A percentile compares a stretch with the other conserved stretches of the same genome.
phyloP scores from a whole-genome alignment of 768 basidiomycete species.

The Tulasnella sp. region DNA sequence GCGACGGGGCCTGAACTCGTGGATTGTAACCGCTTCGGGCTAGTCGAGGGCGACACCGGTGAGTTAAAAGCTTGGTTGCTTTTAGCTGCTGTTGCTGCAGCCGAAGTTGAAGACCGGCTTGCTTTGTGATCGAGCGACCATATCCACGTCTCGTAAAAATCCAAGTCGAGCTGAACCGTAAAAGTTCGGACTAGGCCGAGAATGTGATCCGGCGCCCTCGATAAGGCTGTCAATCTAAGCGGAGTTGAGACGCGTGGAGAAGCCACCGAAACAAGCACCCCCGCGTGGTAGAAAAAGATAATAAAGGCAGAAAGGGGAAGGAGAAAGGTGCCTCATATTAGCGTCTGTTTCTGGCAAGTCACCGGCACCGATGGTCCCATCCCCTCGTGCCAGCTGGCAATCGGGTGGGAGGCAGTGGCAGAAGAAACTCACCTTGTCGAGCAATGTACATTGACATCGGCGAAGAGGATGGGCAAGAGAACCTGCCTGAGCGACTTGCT shows the following conservation, averaged over 20 bases:
- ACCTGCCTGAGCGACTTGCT: conserved; percentile 9
- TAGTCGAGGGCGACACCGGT: not conserved
- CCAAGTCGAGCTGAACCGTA: conserved; percentile 17
- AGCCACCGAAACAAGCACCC: conserved; percentile 11
- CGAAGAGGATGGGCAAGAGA: conserved; percentile 19
- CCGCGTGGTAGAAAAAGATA: not conserved
- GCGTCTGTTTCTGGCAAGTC: not conserved
- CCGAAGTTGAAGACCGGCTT: not conserved
- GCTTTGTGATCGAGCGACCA: conserved; percentile 10
- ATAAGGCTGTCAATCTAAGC: conserved; percentile 8
- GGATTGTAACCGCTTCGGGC: not conserved
- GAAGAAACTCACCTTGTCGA: conserved; percentile 16
- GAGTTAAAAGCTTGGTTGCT: not conserved
- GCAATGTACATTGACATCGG: not conserved
- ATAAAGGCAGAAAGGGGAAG: not conserved
- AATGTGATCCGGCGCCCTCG: conserved; percentile 16
- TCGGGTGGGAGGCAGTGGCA: not conserved
- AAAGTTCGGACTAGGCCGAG: conserved; percentile 9
- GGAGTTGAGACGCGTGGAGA: conserved; percentile 8
- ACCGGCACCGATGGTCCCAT: not conserved
- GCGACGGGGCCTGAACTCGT: not conserved
- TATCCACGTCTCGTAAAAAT: conserved; percentile 21
- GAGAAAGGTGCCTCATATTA: not conserved
- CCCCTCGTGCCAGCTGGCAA: not conserved
- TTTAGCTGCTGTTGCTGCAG: not conserved